phyloP scores from a whole-genome alignment of 306 rosid species.

The Quercus glauca region DNA sequence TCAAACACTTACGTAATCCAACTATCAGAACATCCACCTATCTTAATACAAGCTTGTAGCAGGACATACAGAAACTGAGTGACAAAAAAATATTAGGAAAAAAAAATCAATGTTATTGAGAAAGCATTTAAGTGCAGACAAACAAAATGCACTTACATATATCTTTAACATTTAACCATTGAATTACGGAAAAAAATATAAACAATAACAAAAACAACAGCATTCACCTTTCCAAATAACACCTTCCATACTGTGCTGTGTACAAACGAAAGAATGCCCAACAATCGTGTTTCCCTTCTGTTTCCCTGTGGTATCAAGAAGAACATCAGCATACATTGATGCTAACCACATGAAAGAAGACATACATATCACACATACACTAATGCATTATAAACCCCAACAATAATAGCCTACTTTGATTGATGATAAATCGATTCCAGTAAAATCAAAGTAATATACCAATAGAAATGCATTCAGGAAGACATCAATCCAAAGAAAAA shows the following conservation, averaged over 20 bases:
- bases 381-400: constrained; percentile 10
- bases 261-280: constrained; percentile 90
- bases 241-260: constrained; percentile 99
- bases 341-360: constrained; percentile 7
- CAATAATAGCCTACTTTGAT: neutral
- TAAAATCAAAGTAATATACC: neutral
- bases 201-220: constrained; percentile 4
- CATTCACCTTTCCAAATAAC: constrained; percentile 84
- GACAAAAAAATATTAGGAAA: neutral
- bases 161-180: neutral
- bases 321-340: constrained; percentile 5
- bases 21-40: neutral
- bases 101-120: neutral
- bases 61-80: neutral
- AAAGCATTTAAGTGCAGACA: neutral
- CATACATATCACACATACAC: neutral
- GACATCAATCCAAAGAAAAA: neutral
- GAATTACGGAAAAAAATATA: neutral
- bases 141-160: neutral
- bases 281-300: constrained; percentile 88
- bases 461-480: neutral
- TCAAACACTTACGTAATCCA: neutral
- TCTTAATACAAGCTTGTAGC: neutral
- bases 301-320: constrained; percentile 68
- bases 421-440: neutral